phyloP scores from a whole-genome alignment of 495 filamentous ascomycete species.

The Zalerion maritima region DNA sequence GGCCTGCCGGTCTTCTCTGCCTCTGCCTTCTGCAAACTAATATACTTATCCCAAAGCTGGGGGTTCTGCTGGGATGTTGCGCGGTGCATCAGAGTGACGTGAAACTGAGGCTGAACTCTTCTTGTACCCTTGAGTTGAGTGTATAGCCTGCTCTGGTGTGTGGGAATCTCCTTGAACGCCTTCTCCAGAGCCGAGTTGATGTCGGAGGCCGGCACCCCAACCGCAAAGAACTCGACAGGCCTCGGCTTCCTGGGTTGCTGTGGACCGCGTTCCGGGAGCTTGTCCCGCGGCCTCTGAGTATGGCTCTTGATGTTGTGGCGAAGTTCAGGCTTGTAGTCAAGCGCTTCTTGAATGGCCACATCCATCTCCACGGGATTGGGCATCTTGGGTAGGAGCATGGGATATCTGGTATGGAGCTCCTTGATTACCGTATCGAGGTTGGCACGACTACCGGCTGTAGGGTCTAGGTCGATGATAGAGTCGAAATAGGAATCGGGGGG shows the following conservation, averaged over 20 bases:
- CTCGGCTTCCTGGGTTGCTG: slow-evolving; percentile 31
- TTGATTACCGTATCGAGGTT: slow-evolving; percentile 74
- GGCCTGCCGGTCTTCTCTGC: slow-evolving; percentile 16
- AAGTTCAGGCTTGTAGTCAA: slow-evolving; percentile 68
- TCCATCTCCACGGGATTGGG: slow-evolving; percentile 66
- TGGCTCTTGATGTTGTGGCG: slow-evolving; percentile 48
- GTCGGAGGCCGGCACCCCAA: slow-evolving; percentile 43
- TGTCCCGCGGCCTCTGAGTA: slow-evolving; percentile 11
- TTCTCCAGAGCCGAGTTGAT: slow-evolving; percentile 49
- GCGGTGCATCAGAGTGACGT: slow-evolving; percentile 86
- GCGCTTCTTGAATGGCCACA: slow-evolving; percentile 56
- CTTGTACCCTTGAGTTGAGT: slow-evolving; percentile 53
- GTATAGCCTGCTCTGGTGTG: slow-evolving; percentile 49
- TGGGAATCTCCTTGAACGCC: slow-evolving; percentile 40
- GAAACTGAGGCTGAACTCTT: slow-evolving; percentile 74
- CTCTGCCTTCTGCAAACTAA: slow-evolving; percentile 27
- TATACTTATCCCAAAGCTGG: slow-evolving; percentile 58
- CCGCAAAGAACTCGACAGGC: slow-evolving; percentile 67
- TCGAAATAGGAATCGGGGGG: slow-evolving; percentile 68
- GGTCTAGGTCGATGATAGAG: slow-evolving; percentile 71
- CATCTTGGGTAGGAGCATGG: slow-evolving; percentile 54
- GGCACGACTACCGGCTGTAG: slow-evolving; percentile 54
- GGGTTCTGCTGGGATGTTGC: slow-evolving; percentile 40
- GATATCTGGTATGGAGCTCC: slow-evolving; percentile 55
- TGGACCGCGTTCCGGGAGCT: slow-evolving; percentile 26